phyloP scores from a whole-genome alignment of 805 yeast species.

The Starmera quercuum region DNA sequence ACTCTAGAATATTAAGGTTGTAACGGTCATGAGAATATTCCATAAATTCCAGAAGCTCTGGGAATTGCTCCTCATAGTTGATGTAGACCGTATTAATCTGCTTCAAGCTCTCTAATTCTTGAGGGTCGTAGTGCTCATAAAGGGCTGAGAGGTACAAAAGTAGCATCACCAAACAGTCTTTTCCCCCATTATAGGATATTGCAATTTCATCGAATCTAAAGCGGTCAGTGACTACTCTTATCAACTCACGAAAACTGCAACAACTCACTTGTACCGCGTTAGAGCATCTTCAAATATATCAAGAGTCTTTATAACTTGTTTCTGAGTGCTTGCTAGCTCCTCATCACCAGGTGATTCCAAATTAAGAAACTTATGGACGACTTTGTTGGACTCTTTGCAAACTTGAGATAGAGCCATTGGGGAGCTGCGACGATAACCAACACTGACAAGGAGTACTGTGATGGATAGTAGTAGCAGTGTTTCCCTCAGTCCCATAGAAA shows the following conservation, averaged over 20 bases:
- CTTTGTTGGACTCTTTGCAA: not conserved
- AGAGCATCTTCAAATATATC: not conserved
- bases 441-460: no score
- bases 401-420: not conserved
- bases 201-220: slow-evolving; percentile 44
- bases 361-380: not conserved
- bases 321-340: not conserved
- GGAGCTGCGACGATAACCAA: no score
- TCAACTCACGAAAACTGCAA: not conserved
- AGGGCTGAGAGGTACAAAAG: slow-evolving; percentile 59
- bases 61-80: slow-evolving; percentile 65
- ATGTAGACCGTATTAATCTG: slow-evolving; percentile 60
- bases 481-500: no score
- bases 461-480: no score
- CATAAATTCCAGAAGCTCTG: slow-evolving; percentile 63
- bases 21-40: slow-evolving; percentile 44
- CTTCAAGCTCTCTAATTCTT: slow-evolving; percentile 16
- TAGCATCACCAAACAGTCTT: slow-evolving; percentile 89
- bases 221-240: not conserved
- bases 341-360: not conserved
- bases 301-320: not conserved
- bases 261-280: not conserved
- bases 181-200: slow-evolving; percentile 91
- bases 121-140: slow-evolving; percentile 18
- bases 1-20: slow-evolving; percentile 38